These are phyloP conservation scores for Fusarium musae DNA, from an alignment of 2,329 filamentous ascomycete species.

Conservation along the genomic window DNA sequence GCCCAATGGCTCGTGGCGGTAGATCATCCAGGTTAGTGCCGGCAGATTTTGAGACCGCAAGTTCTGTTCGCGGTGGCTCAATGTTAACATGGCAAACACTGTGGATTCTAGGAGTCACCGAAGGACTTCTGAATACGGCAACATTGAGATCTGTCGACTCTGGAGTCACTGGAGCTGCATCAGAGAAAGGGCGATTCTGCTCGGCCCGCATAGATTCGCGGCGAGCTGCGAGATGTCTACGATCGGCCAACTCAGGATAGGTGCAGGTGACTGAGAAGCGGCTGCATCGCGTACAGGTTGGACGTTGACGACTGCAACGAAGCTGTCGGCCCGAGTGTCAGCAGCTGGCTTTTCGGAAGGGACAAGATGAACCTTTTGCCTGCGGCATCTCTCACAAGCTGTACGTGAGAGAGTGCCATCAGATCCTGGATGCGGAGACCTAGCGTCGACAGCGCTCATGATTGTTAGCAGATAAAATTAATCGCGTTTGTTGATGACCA, in stretches of 20 bases:
- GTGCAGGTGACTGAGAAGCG: not conserved
- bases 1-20: not conserved
- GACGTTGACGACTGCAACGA: not conserved
- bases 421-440: not conserved
- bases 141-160: not conserved
- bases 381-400: not conserved
- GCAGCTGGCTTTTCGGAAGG: not conserved
- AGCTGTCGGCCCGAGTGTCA: not conserved
- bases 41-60: not conserved
- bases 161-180: not conserved
- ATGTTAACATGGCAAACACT: accelerated
- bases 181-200: not conserved
- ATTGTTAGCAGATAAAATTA: no score
- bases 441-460: not conserved
- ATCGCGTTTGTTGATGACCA: not conserved
- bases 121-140: not conserved
- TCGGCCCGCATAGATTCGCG: not conserved
- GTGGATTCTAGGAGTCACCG: not conserved
- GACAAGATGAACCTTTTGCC: not conserved
- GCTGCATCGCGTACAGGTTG: not conserved
- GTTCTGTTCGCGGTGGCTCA: not conserved
- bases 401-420: not conserved
- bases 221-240: not conserved
- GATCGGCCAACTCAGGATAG: not conserved
- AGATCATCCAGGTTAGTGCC: not conserved